Conservation (phyloP, 2,329 filamentous ascomycete genomes). For the Colletotrichum lindemuthianum region DNA sequence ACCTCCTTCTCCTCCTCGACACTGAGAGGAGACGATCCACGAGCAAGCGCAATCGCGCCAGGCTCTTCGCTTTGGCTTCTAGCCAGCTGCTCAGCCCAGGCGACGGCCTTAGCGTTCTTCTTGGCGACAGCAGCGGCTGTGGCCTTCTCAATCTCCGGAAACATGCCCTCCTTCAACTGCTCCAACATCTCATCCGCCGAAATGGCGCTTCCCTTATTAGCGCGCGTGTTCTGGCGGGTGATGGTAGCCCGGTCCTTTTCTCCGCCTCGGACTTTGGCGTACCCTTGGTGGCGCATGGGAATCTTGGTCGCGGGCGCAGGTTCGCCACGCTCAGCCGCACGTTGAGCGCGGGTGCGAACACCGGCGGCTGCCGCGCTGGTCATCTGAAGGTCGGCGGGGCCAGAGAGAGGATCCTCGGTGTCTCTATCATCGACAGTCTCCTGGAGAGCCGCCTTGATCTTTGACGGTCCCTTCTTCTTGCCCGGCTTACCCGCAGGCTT, state of each 20-base stretch:
- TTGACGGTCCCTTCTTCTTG: neutral
- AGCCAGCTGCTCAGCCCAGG: conserved; percentile 26
- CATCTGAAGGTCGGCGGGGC: neutral
- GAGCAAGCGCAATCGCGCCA: neutral
- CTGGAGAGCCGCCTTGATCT: conserved; percentile 1
- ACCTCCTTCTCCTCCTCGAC: conserved; percentile 23
- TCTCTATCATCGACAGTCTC: neutral
- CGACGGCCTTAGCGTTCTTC: conserved; percentile 24
- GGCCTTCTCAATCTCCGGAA: neutral
- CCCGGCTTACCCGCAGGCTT: neutral
- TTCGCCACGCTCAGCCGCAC: conserved; percentile 28
- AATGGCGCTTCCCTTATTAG: conserved; percentile 54
- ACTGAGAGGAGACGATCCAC: neutral
- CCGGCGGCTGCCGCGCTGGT: neutral
- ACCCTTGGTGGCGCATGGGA: conserved; percentile 22
- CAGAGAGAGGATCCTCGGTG: neutral
- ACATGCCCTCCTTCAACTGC: conserved; percentile 34
- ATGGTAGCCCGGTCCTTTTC: conserved; percentile 55
- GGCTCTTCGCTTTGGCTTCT: conserved; percentile 26
- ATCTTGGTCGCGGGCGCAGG: conserved; percentile 18
- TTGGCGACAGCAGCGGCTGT: neutral
- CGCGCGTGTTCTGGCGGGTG: conserved; percentile 56
- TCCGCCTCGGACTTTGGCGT: conserved; percentile 40
- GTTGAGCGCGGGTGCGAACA: conserved; percentile 33
- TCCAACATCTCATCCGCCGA: conserved; percentile 45